phyloP scores from a whole-genome alignment of 257 asterid species.

The Scutellaria baicalensis region DNA sequence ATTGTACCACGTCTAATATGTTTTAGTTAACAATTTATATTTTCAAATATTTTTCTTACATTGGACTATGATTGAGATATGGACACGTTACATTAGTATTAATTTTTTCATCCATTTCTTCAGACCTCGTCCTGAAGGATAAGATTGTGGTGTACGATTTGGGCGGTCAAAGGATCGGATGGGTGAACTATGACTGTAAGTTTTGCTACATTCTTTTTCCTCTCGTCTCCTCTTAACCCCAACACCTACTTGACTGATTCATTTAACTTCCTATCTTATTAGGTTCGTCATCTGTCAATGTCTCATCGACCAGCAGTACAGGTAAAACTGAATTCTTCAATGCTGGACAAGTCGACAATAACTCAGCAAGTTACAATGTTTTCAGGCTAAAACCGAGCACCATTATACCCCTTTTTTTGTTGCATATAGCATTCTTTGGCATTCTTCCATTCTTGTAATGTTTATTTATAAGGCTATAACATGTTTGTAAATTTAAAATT shows the following conservation, averaged over 20 bases:
- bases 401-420: constrained; percentile 21
- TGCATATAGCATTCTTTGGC: constrained; percentile 35
- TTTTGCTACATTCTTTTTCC: not conserved
- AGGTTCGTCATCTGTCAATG: constrained; percentile 78
- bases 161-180: constrained; percentile 75
- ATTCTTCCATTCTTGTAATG: constrained; percentile 35
- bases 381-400: constrained; percentile 18
- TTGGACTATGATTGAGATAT: too few relatives aligned
- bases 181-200: constrained; percentile 93
- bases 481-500: constrained; percentile 1
- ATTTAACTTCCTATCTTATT: not conserved
- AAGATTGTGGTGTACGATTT: constrained; percentile 87
- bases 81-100: not conserved
- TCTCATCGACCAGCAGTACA: constrained; percentile 48
- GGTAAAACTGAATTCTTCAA: constrained; percentile 69
- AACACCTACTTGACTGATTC: not conserved
- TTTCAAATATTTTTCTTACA: too few relatives aligned
- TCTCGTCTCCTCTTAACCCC: too few relatives aligned
- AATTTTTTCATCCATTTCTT: not conserved
- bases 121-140: constrained; percentile 88
- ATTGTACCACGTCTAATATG: too few relatives aligned
- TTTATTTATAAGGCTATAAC: not conserved
- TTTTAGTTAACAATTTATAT: too few relatives aligned
- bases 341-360: constrained; percentile 50
- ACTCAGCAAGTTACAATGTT: constrained; percentile 15